phyloP scores from a whole-genome alignment of 140 eudicot genomes.

The Bidens hawaiensis region DNA sequence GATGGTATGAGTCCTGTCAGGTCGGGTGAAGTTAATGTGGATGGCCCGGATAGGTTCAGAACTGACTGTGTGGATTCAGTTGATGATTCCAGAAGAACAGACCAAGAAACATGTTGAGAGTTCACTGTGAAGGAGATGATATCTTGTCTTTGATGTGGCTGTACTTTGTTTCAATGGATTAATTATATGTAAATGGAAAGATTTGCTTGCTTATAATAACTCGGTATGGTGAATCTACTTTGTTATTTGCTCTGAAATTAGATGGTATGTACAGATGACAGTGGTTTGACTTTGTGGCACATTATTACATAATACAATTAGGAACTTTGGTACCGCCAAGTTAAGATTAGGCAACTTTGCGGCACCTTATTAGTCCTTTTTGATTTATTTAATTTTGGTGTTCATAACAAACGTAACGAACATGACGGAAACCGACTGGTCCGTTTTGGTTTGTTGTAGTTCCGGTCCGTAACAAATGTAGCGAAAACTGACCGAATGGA shows the following conservation, averaged over 20 bases:
- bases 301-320: too few relatives aligned
- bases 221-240: not conserved
- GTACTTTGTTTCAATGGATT: not conserved
- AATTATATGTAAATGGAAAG: not conserved
- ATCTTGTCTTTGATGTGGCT: slow-evolving; percentile 7
- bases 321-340: too few relatives aligned
- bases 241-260: not conserved
- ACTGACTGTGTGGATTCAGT: slow-evolving; percentile 3
- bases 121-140: not conserved
- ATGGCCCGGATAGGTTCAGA: slow-evolving; percentile 11
- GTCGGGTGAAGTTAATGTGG: slow-evolving; percentile 14
- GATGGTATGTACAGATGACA: too few relatives aligned
- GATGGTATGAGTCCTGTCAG: slow-evolving; percentile 10
- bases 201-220: not conserved
- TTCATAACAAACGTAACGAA: too few relatives aligned
- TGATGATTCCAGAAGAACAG: slow-evolving; percentile 1
- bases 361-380: too few relatives aligned
- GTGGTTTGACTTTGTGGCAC: too few relatives aligned
- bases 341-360: too few relatives aligned
- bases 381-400: too few relatives aligned
- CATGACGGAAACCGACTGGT: too few relatives aligned
- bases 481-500: too few relatives aligned
- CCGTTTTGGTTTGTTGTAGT: too few relatives aligned
- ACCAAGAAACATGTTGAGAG: not conserved
- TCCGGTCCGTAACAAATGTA: too few relatives aligned